Base-by-base conservation (phyloP, 768 basidiomycete genomes). In the Agaricus blazei region DNA sequence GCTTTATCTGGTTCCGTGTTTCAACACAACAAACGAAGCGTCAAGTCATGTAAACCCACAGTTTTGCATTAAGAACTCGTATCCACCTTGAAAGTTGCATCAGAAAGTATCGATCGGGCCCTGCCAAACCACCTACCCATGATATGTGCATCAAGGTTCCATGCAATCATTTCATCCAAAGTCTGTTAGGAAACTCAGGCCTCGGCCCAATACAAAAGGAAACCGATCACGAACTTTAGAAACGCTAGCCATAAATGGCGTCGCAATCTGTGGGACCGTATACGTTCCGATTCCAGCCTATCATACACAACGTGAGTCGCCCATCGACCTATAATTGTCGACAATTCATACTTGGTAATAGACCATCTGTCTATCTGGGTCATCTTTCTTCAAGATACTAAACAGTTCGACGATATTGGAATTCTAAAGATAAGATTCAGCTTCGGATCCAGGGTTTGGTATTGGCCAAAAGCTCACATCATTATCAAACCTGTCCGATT, bases 11-110 rank as follows among this genome's bases (percentile, higher is more conserved):
- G 12, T 43, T 9, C 14, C 7, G 27, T 7, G 34, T 40, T 12
- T 46, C 27, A 44, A 26, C 19, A 19, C 19, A 12, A 50, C 48
- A 26, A 37, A 26, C 37, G 11, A 15, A 29, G 38, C 41, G 37
- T 26, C 7, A 0, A 9, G 27, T n/a, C 7, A 11, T 34, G 38
- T 14, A 5, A 2, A 65, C 69, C 19, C 60, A 78, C 79, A 83
- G 57, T 81, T 80, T 49, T 82, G 76, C 82, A 83, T 83, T 45
- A 84, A 64, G 60, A 82, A 84, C 59, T 76, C 74, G 52, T 83
- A 83, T 1, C 82, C 82, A 40, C 70, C 80, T 78, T 44, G 7
- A 23, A 43, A 28, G 41, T 40, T 34, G 29, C 11, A 11, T 34
- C 34, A 34, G 7, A 34, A 6, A 34, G 1, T 8, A 34, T 6